Conservation (phyloP, 257 asterid species). For the Coffea canephora region DNA sequence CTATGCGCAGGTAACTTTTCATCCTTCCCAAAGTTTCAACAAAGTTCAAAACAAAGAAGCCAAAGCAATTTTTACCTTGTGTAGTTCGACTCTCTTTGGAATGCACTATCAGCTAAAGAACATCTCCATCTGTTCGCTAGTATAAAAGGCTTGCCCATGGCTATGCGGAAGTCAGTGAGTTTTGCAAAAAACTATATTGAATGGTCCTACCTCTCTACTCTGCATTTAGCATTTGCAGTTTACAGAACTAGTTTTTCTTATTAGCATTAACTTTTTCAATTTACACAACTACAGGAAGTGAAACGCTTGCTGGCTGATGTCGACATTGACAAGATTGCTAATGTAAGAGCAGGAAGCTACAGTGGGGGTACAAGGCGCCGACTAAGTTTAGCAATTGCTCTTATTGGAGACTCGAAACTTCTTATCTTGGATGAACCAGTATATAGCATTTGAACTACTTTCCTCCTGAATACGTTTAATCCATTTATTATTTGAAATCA, state of each 20-base stretch:
- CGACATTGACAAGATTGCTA: conserved; percentile 23
- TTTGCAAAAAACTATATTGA: background rate
- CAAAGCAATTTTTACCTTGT: conserved; percentile 1
- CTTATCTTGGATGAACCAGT: conserved; percentile 40
- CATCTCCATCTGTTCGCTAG: conserved; percentile 43
- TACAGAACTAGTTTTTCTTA: background rate
- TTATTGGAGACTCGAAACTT: conserved; percentile 35
- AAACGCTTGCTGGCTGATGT: conserved; percentile 27
- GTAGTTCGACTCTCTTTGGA: conserved; percentile 42
- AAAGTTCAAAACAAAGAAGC: background rate
- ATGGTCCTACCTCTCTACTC: background rate
- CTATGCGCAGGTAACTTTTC: conserved; percentile 32
- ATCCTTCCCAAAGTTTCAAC: background rate
- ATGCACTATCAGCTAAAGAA: conserved; percentile 32
- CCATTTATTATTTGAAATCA: background rate
- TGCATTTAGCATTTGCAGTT: background rate
- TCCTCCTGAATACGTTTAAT: background rate
- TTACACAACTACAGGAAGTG: conserved; percentile 21
- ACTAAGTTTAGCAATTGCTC: conserved; percentile 37
- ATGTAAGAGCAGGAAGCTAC: conserved; percentile 30
- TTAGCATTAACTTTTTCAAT: background rate
- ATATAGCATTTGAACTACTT: background rate
- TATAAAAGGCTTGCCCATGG: conserved; percentile 30
- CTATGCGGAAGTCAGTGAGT: conserved; percentile 28
- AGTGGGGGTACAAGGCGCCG: conserved; percentile 43